Base-by-base conservation (phyloP, 352 stramenopile genomes). In the Pythium volutum region DNA sequence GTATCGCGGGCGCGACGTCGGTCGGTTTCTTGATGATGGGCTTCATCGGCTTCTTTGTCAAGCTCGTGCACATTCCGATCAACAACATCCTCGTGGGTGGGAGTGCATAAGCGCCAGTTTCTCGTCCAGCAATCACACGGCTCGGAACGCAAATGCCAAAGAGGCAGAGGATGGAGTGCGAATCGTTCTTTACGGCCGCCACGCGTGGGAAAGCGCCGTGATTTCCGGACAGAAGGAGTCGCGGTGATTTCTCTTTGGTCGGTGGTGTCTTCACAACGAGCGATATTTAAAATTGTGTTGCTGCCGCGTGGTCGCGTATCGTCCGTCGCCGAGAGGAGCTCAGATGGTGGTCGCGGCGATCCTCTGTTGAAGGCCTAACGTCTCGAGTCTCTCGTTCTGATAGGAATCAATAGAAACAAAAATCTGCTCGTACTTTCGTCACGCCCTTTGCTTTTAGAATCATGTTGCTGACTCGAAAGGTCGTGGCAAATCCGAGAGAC, bases 1-100 rank as follows among this genome's bases (percentile, higher is more conserved):
- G 84, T 51, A 98, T 99, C 73, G 94, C 96, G 42, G 88, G 83
- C 60, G 94, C 96, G 47, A 98, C 96, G 58, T 93, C 91, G 42
- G 79, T 99, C 72, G 96, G 97, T 58, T 99, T 99, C 79, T 76
- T 99, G 56, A 97, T 99, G 71, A 99, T 99, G 96, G 96, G 98
- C 70, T 98, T 99, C 77, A 98, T 99, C 75, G 97, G 97, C 61
- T 99, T 99, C 88, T 99, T 99, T 77, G 96, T 99, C 65, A 99
- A 99, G 89, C 90, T 99, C 57, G 92, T 99, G 74, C 97, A 99
- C 87, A 99, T 99, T 71, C 97, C 97, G 41, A 99, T 99, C 83
- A 99, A 99, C 89, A 99, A 99, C 85, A 99, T 99, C 83, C 85
- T 99, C 34, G 91, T 98, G 62, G 92, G 93, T 68, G 78, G 83